These are phyloP conservation scores for Aspergillus sp. DNA, from an alignment of 2,329 filamentous ascomycete genomes.

Conservation along the genomic window DNA sequence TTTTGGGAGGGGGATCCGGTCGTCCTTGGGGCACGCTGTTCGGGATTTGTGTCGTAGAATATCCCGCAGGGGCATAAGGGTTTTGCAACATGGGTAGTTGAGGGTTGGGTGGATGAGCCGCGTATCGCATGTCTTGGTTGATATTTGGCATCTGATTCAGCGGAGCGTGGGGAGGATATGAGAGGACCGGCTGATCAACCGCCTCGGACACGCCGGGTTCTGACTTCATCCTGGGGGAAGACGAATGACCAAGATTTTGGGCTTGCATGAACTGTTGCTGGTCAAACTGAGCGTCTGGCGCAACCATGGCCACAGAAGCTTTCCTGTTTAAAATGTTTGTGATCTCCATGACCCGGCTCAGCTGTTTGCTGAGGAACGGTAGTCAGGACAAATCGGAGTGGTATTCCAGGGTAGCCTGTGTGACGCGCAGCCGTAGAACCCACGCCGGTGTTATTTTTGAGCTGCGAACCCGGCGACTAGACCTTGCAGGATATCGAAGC, in stretches of 20 bases:
- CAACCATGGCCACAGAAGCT: conserved; percentile 45
- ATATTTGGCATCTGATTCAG: conserved; percentile 52
- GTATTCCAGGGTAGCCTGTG: conserved; percentile 19
- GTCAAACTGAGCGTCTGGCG: conserved; percentile 45
- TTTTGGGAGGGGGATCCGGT: conserved; percentile 62
- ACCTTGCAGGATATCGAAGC: neutral
- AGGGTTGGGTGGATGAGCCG: conserved; percentile 52
- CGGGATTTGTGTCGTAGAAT: conserved; percentile 49
- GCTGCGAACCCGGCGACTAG: neutral
- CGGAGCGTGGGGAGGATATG: conserved; percentile 58
- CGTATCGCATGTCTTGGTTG: conserved; percentile 55
- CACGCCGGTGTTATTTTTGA: conserved; percentile 10
- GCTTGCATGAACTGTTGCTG: conserved; percentile 46
- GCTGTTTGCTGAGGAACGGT: conserved; percentile 30
- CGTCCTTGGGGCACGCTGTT: conserved; percentile 45
- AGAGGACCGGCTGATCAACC: conserved; percentile 57
- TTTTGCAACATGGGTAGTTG: conserved; percentile 57
- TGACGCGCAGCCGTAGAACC: conserved; percentile 14
- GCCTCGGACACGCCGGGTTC: conserved; percentile 59
- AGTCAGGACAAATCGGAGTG: conserved; percentile 29
- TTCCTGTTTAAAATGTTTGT: conserved; percentile 54
- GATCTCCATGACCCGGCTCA: conserved; percentile 51
- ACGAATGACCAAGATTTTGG: conserved; percentile 37
- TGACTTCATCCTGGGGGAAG: conserved; percentile 57
- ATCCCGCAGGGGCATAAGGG: conserved; percentile 52